Evolutionary conservation across 352 stramenopile genomes (phyloP), one percentile per base, ranked within the genome.

Genomic region (Globisporangium takayamanum): DNA sequence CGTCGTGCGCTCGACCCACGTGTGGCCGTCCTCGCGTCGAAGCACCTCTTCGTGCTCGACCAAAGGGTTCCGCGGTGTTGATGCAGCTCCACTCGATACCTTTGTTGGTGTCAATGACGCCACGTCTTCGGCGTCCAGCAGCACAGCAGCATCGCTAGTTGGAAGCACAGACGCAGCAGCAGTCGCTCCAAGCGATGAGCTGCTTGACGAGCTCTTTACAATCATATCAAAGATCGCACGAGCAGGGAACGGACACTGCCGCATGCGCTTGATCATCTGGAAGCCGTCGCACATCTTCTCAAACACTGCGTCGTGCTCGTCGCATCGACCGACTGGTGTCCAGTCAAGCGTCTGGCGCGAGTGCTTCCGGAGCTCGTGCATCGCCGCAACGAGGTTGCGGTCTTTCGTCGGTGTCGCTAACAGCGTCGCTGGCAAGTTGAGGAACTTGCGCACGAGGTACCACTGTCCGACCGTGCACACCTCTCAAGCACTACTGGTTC

Each of bases 171-270:
- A 26, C 3, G 41, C 11, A 5, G 14, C 20, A 28, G 26, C 2
- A 12, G 8, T 28, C 10, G 16, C 15, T n/a, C 22, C 47, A 0
- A 28, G 5, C 11, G 14, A n/a, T 22, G 10, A 50, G 39, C 63
- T 63, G 50, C 60, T 57, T 50, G 33, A 5, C 33, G 33, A 10
- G 61, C 63, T 66, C 45, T 76, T 84, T 22, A 78, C 79, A 36
- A 89, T 72, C 67, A 87, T 77, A 55, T 90, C 82, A 54, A 89
- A 92, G 30, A 90, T 60, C 0, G 82, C 80, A 14, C 82, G 78
- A 33, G 82, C 76, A 45, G 82, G 82, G 50, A 88, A 92, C 14
- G 69, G 58, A 46, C 81, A 84, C 37, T 66, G 77, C 5, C 70
- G 72, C 26, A 87, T 67, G 7, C 82, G 70, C 55, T 92, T 92